These are phyloP conservation scores for Hymenoscyphus albidus DNA, from an alignment of 2,329 filamentous ascomycete species.

Conservation along the genomic window DNA sequence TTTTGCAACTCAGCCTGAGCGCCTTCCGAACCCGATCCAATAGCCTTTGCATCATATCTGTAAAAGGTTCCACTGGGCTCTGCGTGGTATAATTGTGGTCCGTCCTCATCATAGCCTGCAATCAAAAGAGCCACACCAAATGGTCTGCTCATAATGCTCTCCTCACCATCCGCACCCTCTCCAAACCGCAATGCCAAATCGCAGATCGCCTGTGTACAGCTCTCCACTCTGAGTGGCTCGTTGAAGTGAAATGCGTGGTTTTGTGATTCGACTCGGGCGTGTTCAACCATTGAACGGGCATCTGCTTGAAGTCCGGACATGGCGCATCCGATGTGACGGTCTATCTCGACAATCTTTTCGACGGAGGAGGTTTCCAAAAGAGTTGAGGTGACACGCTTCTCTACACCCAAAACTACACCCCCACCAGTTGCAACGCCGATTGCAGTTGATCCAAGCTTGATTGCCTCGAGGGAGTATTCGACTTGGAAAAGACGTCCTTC, in stretches of 20 bases:
- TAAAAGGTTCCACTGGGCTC: slow-evolving; percentile 98
- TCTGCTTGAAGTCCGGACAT: slow-evolving; percentile 98
- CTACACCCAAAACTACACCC: slow-evolving; percentile 93
- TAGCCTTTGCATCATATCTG: slow-evolving; percentile 97
- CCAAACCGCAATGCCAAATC: slow-evolving; percentile 94
- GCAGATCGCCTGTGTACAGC: slow-evolving; percentile 97
- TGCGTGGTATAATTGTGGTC: slow-evolving; percentile 94
- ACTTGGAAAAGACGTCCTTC: slow-evolving; percentile 99
- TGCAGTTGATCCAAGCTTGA: slow-evolving; percentile 97
- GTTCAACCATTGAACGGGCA: slow-evolving; percentile 95
- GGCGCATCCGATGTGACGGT: slow-evolving; percentile 96
- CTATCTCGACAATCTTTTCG: slow-evolving; percentile 99
- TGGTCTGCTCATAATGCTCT: slow-evolving; percentile 96
- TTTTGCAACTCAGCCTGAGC: slow-evolving; percentile 98
- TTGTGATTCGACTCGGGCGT: slow-evolving; percentile 95
- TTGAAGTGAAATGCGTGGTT: slow-evolving; percentile 98
- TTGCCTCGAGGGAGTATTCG: slow-evolving; percentile 99
- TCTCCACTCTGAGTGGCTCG: slow-evolving; percentile 91
- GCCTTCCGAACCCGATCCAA: slow-evolving; percentile 94
- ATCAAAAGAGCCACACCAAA: slow-evolving; percentile 97
- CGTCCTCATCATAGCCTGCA: slow-evolving; percentile 95
- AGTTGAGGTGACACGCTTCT: slow-evolving; percentile 97
- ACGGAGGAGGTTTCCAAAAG: slow-evolving; percentile 96
- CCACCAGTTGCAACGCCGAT: slow-evolving; percentile 96
- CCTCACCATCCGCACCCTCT: slow-evolving; percentile 94